phyloP scores from a whole-genome alignment of 2,329 filamentous ascomycete species.

The Pezicula neosporulosa region DNA sequence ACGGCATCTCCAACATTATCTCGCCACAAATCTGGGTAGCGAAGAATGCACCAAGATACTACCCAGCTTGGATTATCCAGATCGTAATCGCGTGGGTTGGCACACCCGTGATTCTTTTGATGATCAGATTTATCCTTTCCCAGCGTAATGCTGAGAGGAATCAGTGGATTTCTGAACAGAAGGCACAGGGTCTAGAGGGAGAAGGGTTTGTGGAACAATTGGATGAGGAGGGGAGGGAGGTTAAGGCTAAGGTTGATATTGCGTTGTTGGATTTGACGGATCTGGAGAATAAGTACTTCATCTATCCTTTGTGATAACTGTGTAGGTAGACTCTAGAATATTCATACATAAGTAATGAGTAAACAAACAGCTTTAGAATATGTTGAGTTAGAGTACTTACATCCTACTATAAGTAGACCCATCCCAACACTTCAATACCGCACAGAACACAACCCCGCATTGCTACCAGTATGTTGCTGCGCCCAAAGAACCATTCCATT shows the following conservation, averaged over 20 bases:
- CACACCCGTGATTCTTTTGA: constrained; percentile 30
- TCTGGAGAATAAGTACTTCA: constrained; percentile 35
- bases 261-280: constrained; percentile 36
- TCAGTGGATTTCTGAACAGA: constrained; percentile 24
- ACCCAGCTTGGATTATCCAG: constrained; percentile 29
- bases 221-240: constrained; percentile 27
- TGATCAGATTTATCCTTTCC: constrained; percentile 30
- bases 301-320: constrained; percentile 27
- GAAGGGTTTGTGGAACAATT: constrained; percentile 25
- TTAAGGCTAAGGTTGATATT: constrained; percentile 31
- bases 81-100: constrained; percentile 32
- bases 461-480: too few relatives aligned
- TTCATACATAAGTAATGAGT: too few relatives aligned
- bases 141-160: constrained; percentile 28
- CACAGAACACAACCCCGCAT: too few relatives aligned
- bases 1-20: constrained; percentile 25
- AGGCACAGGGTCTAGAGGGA: constrained; percentile 12
- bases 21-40: constrained; percentile 29
- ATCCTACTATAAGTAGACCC: too few relatives aligned
- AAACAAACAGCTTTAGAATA: too few relatives aligned
- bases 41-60: constrained; percentile 27
- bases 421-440: too few relatives aligned
- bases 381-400: too few relatives aligned
- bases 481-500: too few relatives aligned
- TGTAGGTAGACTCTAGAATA: too few relatives aligned